Conservation (phyloP, 257 asterid species). For the Cruciata laevipes region DNA sequence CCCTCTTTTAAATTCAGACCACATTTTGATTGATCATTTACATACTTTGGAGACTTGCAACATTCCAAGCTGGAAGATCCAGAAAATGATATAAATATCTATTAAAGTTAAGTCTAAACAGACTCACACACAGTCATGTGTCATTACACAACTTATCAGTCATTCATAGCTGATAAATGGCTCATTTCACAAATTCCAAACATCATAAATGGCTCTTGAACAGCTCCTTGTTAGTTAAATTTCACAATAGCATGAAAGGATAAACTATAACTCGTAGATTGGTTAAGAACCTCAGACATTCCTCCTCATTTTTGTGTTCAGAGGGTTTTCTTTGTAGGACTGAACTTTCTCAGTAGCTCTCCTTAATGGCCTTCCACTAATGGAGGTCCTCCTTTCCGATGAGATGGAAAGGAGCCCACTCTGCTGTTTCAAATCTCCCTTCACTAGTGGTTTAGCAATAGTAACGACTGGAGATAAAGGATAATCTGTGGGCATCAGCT, state of each 20-base stretch:
- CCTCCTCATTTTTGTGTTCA: constrained; percentile 74
- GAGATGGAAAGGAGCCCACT: constrained; percentile 23
- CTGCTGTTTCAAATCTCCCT: constrained; percentile 13
- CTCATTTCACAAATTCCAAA: background rate
- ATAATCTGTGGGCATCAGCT: constrained; percentile 22
- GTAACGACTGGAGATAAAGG: constrained; percentile 15
- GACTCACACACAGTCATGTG: background rate
- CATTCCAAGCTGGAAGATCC: too few species aligned
- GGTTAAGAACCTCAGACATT: constrained; percentile 14
- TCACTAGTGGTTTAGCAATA: constrained; percentile 6
- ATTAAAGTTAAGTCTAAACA: background rate
- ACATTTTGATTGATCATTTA: background rate
- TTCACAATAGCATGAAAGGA: background rate
- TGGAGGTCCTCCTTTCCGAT: constrained; percentile 43
- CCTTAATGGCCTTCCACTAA: constrained; percentile 55
- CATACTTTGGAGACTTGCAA: too few species aligned
- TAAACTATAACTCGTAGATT: background rate
- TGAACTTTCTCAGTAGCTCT: constrained; percentile 69
- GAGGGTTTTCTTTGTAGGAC: constrained; percentile 72
- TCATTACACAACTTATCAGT: background rate
- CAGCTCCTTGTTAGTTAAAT: background rate
- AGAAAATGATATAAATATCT: too few species aligned
- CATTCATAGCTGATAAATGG: too few species aligned
- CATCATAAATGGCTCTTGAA: background rate
- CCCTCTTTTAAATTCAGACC: background rate